Conservation (phyloP, 2,329 filamentous ascomycete genomes). For the Phoma sp. region DNA sequence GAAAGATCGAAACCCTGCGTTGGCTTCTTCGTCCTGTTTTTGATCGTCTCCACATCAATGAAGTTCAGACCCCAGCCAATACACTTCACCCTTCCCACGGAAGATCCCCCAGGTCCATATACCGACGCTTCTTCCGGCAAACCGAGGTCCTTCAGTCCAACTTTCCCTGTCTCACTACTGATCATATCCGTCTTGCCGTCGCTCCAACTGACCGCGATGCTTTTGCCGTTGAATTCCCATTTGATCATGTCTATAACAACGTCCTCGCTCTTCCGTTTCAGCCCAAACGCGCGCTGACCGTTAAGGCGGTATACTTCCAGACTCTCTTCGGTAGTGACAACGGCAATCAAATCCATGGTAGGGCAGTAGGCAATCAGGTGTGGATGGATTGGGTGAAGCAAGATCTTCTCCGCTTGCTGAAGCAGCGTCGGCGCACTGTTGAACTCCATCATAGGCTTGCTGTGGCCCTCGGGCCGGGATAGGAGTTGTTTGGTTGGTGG, state of each 20-base stretch:
- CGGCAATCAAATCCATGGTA: conserved; percentile 80
- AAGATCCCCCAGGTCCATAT: background rate
- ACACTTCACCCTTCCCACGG: conserved; percentile 48
- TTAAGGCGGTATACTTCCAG: conserved; percentile 80
- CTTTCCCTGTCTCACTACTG: conserved; percentile 80
- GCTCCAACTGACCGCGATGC: conserved; percentile 82
- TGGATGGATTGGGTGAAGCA: conserved; percentile 57
- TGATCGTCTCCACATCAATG: conserved; percentile 56
- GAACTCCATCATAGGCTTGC: conserved; percentile 1
- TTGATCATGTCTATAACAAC: conserved; percentile 46
- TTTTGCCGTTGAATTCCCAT: conserved; percentile 65
- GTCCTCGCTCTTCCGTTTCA: conserved; percentile 50
- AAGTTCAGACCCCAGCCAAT: conserved; percentile 64
- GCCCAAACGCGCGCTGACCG: conserved; percentile 70
- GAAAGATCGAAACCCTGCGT: conserved; percentile 26
- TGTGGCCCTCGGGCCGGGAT: conserved; percentile 6
- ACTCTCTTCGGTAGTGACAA: conserved; percentile 71
- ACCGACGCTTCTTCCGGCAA: conserved; percentile 15
- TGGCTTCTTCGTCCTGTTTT: conserved; percentile 47
- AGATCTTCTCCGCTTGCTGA: conserved; percentile 51
- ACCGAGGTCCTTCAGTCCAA: conserved; percentile 66
- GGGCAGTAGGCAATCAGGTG: conserved; percentile 77
- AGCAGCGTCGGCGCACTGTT: conserved; percentile 29
- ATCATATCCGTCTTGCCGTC: conserved; percentile 80
- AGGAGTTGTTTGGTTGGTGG: background rate